phyloP scores from a whole-genome alignment of 2,329 filamentous ascomycete species.

The Chaetomium olivaceum region DNA sequence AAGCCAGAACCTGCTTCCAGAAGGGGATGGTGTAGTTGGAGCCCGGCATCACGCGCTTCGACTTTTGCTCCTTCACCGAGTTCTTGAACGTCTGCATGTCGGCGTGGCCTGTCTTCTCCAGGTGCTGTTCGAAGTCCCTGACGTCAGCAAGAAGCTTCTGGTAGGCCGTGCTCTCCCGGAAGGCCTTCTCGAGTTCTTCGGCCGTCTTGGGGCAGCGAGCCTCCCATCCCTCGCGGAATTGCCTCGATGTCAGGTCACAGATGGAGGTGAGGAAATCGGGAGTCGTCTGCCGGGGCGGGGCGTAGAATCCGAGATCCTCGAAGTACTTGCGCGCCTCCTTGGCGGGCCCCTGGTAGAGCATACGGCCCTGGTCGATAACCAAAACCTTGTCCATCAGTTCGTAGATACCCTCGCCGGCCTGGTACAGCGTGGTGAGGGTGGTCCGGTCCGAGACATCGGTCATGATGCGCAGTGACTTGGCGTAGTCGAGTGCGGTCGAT shows the following conservation, averaged over 20 bases:
- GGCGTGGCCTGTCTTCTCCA: conserved; percentile 27
- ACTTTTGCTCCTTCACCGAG: conserved; percentile 52
- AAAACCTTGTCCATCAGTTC: conserved; percentile 69
- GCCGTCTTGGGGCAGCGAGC: conserved; percentile 67
- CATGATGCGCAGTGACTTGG: conserved; percentile 65
- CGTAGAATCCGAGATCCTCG: conserved; percentile 65
- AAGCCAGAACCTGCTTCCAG: conserved; percentile 65
- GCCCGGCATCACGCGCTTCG: conserved; percentile 20
- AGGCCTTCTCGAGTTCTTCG: conserved; percentile 65
- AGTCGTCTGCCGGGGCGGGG: conserved; percentile 61
- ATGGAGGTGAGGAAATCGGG: conserved; percentile 77
- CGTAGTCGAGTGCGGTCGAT: conserved; percentile 66
- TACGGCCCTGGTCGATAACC: conserved; percentile 66
- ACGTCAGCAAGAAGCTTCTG: conserved; percentile 59
- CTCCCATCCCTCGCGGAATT: conserved; percentile 66
- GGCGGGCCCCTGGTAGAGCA: conserved; percentile 67
- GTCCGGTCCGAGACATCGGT: conserved; percentile 65
- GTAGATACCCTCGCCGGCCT: conserved; percentile 60
- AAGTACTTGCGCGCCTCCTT: conserved; percentile 66
- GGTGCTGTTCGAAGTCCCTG: conserved; percentile 41
- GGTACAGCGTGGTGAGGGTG: conserved; percentile 64
- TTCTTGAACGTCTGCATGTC: conserved; percentile 30
- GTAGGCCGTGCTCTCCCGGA: conserved; percentile 61
- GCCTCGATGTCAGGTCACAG: conserved; percentile 71
- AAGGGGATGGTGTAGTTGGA: conserved; percentile 74